Conservation (phyloP, 768 basidiomycete species). For the Lactarius sanguifluus region DNA sequence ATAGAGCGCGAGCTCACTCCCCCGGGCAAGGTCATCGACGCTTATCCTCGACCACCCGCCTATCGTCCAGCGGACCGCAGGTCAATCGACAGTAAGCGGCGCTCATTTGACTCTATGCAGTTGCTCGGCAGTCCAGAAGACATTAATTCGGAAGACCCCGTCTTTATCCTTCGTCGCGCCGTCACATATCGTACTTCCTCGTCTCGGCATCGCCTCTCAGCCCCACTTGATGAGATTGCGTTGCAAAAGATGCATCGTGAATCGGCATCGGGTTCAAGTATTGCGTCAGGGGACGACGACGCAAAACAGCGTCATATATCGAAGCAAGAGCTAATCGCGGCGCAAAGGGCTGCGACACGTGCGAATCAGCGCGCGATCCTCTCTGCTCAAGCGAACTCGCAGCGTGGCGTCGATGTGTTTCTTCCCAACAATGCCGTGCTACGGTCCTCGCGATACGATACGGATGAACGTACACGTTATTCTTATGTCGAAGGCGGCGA, state of each 20-base stretch:
- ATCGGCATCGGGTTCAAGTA: constrained; percentile 57
- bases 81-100: constrained; percentile 66
- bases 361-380: constrained; percentile 87
- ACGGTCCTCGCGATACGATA: constrained; percentile 75
- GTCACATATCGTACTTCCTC: constrained; percentile 69
- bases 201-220: constrained; percentile 68
- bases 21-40: constrained; percentile 82
- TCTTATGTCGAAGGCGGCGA: constrained; percentile 94
- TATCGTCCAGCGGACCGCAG: constrained; percentile 64
- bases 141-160: constrained; percentile 77
- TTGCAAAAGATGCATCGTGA: constrained; percentile 71
- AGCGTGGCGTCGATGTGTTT: constrained; percentile 86
- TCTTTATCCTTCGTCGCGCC: constrained; percentile 87
- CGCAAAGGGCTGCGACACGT: constrained; percentile 81
- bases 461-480: constrained; percentile 78
- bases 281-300: constrained; percentile 51
- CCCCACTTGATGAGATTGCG: constrained; percentile 82
- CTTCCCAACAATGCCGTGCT: constrained; percentile 83
- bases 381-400: constrained; percentile 78
- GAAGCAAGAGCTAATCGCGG: constrained; percentile 88
- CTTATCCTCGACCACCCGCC: constrained; percentile 71
- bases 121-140: constrained; percentile 73
- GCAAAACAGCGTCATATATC: constrained; percentile 48
- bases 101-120: constrained; percentile 79
- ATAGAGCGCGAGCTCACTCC: constrained; percentile 77